Conservation (phyloP, 129 eudicot genomes). For the Gnaphalium uliginosum region DNA sequence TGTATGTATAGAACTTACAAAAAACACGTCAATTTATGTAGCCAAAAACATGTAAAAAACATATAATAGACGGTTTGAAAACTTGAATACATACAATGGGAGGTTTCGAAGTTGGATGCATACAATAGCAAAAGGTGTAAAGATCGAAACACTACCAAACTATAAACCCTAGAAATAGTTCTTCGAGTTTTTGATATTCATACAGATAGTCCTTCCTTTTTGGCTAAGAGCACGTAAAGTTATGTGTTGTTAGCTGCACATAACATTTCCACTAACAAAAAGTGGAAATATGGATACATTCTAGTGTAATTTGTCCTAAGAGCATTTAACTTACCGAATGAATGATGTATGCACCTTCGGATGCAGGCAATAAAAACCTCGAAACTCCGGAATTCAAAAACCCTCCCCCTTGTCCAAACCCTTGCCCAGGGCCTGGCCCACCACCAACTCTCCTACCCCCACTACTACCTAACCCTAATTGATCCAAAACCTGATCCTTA, state of each 20-base stretch:
- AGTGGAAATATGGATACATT: neutral
- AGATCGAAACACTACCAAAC: no score
- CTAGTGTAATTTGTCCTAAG: neutral
- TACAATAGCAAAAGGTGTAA: no score
- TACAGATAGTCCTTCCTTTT: no score
- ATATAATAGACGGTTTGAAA: no score
- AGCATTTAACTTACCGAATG: constrained; percentile 47
- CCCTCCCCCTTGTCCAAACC: constrained; percentile 46
- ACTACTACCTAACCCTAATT: constrained; percentile 50
- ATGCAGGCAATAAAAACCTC: constrained; percentile 84
- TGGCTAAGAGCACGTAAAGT: neutral
- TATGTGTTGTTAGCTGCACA: neutral
- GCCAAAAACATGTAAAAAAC: no score
- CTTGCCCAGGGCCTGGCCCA: constrained; percentile 44
- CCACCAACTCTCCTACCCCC: constrained; percentile 49
- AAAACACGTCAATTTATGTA: no score
- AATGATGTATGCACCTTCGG: constrained; percentile 82
- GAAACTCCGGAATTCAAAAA: constrained; percentile 47
- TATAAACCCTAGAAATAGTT: no score
- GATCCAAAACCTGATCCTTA: constrained; percentile 95
- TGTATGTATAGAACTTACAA: no score
- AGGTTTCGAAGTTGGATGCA: no score
- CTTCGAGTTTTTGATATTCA: no score
- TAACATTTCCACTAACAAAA: neutral
- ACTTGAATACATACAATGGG: no score